Conservation (phyloP, 495 filamentous ascomycete genomes). For the Tuber indicum region DNA sequence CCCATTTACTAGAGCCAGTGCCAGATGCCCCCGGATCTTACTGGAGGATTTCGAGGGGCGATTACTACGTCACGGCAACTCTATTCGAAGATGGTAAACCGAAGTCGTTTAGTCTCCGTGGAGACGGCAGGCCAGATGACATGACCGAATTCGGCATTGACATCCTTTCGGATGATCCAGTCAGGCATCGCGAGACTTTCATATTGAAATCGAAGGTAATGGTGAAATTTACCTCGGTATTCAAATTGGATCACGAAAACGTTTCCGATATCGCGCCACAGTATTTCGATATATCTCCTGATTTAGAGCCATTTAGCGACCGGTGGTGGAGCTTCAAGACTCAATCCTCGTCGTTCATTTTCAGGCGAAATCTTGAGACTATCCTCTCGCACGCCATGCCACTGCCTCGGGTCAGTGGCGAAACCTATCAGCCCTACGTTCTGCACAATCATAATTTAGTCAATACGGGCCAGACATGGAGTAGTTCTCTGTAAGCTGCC, state of each 20-base stretch:
- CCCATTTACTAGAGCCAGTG: not conserved
- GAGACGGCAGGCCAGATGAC: not conserved
- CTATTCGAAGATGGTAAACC: not conserved
- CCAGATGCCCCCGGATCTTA: not conserved
- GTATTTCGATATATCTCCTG: not conserved
- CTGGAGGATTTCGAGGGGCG: not conserved
- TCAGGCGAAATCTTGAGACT: too few species aligned
- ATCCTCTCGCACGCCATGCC: too few species aligned
- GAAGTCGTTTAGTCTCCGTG: not conserved
- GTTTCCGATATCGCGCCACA: not conserved
- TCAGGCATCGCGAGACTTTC: not conserved
- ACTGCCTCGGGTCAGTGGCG: too few species aligned
- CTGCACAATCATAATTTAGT: too few species aligned
- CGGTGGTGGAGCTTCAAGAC: too few species aligned
- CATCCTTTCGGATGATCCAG: not conserved
- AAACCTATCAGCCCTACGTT: too few species aligned
- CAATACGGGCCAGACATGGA: not conserved
- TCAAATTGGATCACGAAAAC: not conserved
- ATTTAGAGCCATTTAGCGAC: not conserved
- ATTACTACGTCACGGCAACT: not conserved
- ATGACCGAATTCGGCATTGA: too few species aligned
- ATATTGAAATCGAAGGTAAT: not conserved
- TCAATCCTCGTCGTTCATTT: too few species aligned
- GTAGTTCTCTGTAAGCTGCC: not conserved
- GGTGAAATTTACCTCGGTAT: not conserved